Evolutionary conservation across 768 basidiomycete genomes (phyloP).

Genomic region (Hericium alpestre): DNA sequence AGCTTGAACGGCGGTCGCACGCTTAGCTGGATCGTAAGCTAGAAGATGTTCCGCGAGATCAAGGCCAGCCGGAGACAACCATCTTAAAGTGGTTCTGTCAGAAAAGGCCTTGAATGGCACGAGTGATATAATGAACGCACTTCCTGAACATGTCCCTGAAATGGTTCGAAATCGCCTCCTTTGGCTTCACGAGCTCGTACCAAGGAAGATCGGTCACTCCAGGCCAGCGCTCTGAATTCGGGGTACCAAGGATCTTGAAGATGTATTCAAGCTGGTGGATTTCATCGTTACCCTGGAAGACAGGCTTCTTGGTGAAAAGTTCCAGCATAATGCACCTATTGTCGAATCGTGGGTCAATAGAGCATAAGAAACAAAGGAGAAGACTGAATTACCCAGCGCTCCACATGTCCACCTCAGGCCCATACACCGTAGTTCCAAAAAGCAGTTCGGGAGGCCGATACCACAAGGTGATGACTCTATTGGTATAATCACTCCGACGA

Average conservation of each 20-base stretch:
- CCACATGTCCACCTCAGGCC: constrained; percentile 99
- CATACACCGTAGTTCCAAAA: constrained; percentile 92
- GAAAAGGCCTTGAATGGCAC: neutral
- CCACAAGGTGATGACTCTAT: constrained; percentile 97
- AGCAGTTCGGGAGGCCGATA: constrained; percentile 93
- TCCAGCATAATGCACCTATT: constrained; percentile 96
- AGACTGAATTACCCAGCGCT: constrained; percentile 73
- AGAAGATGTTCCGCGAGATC: constrained; percentile 81
- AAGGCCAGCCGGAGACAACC: constrained; percentile 77
- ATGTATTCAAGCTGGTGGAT: constrained; percentile 94
- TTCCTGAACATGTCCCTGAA: constrained; percentile 82
- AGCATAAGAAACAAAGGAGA: neutral
- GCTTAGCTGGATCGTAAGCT: constrained; percentile 66
- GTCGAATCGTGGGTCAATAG: neutral
- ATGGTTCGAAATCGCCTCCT: constrained; percentile 56
- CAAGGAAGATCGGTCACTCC: constrained; percentile 79
- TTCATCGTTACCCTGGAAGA: constrained; percentile 98
- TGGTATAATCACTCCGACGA: constrained; percentile 90
- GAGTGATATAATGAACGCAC: constrained; percentile 30
- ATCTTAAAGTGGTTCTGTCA: constrained; percentile 32
- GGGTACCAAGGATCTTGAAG: constrained; percentile 85
- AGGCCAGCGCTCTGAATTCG: constrained; percentile 71
- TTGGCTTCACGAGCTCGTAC: constrained; percentile 97
- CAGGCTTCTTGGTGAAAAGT: constrained; percentile 85
- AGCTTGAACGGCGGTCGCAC: constrained; percentile 72